These are phyloP conservation scores for Backusella liffmaniae DNA, from an alignment of 192 early-diverging fungal species.

Conservation along the genomic window DNA sequence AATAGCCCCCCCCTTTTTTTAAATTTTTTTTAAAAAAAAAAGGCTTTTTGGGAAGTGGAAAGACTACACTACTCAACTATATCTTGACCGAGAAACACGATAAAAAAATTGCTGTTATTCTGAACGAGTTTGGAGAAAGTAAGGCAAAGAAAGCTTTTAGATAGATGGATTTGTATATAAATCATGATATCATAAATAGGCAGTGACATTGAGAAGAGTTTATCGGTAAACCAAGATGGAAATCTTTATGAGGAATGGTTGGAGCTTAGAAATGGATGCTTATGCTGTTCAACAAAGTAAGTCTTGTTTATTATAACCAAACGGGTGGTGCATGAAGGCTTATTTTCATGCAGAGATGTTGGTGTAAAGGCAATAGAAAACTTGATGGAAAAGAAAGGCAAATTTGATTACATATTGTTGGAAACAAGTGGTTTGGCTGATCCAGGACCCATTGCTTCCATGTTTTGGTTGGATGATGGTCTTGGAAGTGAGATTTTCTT, in stretches of 20 bases:
- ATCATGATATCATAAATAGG: slow-evolving; percentile 36
- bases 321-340: too few species aligned
- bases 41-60: slow-evolving; percentile 83
- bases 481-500: slow-evolving; percentile 86
- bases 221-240: slow-evolving; percentile 80
- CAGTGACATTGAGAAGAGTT: slow-evolving; percentile 91
- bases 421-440: slow-evolving; percentile 75
- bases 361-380: slow-evolving; percentile 94
- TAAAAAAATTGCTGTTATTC: slow-evolving; percentile 95
- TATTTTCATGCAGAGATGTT: slow-evolving; percentile 62
- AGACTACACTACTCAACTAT: slow-evolving; percentile 91
- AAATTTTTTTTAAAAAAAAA: too few species aligned
- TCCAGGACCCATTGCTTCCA: slow-evolving; percentile 85
- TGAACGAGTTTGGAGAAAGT: slow-evolving; percentile 98
- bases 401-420: slow-evolving; percentile 94
- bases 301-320: neutral
- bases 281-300: slow-evolving; percentile 97
- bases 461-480: slow-evolving; percentile 97
- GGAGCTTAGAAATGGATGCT: slow-evolving; percentile 94
- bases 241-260: slow-evolving; percentile 94
- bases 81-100: slow-evolving; percentile 81
- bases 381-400: slow-evolving; percentile 87
- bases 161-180: neutral
- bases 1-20: too few species aligned
- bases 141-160: slow-evolving; percentile 9